Evolutionary conservation across 192 early-diverging fungal species (phyloP).

Genomic region (Coemansia sp.): DNA sequence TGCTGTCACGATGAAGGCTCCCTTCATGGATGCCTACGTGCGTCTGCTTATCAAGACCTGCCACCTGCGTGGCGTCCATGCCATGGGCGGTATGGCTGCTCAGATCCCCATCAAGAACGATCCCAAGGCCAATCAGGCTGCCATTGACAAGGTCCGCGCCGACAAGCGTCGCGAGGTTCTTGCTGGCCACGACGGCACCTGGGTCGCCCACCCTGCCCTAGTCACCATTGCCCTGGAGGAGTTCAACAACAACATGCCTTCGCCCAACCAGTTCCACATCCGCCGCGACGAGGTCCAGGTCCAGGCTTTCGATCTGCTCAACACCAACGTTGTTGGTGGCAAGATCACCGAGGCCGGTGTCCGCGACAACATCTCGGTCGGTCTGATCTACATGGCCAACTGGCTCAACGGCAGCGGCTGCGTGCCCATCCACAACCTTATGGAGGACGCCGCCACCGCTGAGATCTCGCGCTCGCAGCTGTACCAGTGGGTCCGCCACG

Average conservation of each 20-base stretch:
- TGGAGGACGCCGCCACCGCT: conserved; percentile 98
- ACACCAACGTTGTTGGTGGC: conserved; percentile 68
- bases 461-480: conserved; percentile 97
- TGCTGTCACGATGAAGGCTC: conserved; percentile 90
- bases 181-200: conserved; percentile 93
- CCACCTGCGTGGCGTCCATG: conserved; percentile 96
- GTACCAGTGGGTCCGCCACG: conserved; percentile 96
- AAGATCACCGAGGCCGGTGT: conserved; percentile 89
- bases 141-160: conserved; percentile 89
- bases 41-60: conserved; percentile 96
- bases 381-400: conserved; percentile 91
- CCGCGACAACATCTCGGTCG: conserved; percentile 89
- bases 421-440: conserved; percentile 96
- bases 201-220: conserved; percentile 97
- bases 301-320: conserved; percentile 77
- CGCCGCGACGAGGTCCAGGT: conserved; percentile 91
- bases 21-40: conserved; percentile 99
- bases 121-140: conserved; percentile 81
- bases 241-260: conserved; percentile 94
- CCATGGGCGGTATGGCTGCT: conserved; percentile 99
- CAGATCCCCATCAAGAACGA: conserved; percentile 99
- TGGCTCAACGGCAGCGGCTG: conserved; percentile 95
- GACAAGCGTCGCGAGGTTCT: conserved; percentile 96
- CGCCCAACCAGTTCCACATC: conserved; percentile 92
- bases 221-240: conserved; percentile 86